Evolutionary conservation across 345 rosid species (phyloP).

Genomic region (Hibiscus syriacus): DNA sequence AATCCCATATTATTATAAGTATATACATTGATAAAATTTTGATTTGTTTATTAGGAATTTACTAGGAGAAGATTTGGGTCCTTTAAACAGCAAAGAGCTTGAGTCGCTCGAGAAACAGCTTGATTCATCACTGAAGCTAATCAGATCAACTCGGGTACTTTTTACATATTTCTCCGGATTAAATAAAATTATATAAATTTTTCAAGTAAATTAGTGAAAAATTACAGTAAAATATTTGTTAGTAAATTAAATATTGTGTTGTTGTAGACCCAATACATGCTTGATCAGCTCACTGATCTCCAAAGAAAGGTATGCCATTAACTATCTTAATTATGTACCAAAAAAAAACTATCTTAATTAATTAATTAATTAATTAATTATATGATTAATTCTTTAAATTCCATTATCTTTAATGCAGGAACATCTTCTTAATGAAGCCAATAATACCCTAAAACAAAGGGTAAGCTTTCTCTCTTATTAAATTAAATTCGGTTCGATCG

Average conservation of each 20-base stretch:
- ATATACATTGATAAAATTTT: too few species aligned
- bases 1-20: too few species aligned
- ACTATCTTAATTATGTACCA: too few species aligned
- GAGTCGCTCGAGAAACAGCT: conserved; percentile 98
- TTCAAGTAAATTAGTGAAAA: too few species aligned
- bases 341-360: too few species aligned
- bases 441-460: conserved; percentile 73
- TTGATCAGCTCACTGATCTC: conserved; percentile 89
- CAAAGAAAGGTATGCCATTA: conserved; percentile 58
- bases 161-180: too few species aligned
- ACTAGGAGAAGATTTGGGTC: conserved; percentile 87
- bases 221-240: too few species aligned
- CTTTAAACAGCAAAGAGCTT: conserved; percentile 76
- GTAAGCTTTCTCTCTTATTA: conserved; percentile 25
- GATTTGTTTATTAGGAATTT: conserved; percentile 45
- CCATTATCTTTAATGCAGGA: conserved; percentile 34
- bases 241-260: background rate
- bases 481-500: too few species aligned
- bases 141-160: conserved; percentile 72
- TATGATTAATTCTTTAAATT: background rate
- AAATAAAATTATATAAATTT: too few species aligned
- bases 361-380: background rate
- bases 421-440: conserved; percentile 68
- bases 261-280: conserved; percentile 78
- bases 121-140: conserved; percentile 84